Percentiles rank a stretch among this genome's conserved stretches.
Evolutionary conservation across 306 rosid genomes (phyloP).

Genomic region (Pyrus pyrifolia): DNA sequence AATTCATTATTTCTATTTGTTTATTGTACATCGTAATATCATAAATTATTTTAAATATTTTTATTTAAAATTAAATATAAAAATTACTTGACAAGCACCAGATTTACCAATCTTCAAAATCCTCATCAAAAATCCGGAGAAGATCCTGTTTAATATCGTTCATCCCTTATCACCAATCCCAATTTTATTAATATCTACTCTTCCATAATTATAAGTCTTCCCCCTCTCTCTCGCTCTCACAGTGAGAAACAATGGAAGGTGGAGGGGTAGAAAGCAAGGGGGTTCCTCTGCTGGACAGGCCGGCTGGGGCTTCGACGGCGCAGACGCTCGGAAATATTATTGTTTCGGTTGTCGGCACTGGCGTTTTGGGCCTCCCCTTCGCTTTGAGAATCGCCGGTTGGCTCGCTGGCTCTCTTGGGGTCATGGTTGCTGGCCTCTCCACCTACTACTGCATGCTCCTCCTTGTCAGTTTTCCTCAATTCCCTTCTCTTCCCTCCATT

Average conservation of each 20-base stretch:
- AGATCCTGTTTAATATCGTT: too few species aligned
- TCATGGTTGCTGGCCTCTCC: constrained; percentile 44
- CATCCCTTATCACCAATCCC: too few species aligned
- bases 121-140: accelerated
- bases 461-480: constrained; percentile 44
- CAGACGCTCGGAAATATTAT: constrained; percentile 73
- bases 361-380: constrained; percentile 73
- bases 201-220: neutral
- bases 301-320: constrained; percentile 34
- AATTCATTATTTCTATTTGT: accelerated
- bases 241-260: constrained; percentile 23
- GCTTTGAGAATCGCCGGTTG: constrained; percentile 82
- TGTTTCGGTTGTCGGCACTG: constrained; percentile 80
- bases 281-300: constrained; percentile 38
- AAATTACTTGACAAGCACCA: too few species aligned
- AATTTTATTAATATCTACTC: neutral
- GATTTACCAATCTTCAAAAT: accelerated
- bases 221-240: neutral
- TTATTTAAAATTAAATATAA: too few species aligned
- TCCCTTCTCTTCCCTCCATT: neutral
- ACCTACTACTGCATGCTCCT: constrained; percentile 86
- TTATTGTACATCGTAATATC: accelerated
- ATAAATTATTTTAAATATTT: too few species aligned
- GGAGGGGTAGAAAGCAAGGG: constrained; percentile 10
- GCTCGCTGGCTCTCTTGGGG: constrained; percentile 70